phyloP scores from a whole-genome alignment of 1,284 basidiomycete species.

The Coniferiporia sulphurascens region DNA sequence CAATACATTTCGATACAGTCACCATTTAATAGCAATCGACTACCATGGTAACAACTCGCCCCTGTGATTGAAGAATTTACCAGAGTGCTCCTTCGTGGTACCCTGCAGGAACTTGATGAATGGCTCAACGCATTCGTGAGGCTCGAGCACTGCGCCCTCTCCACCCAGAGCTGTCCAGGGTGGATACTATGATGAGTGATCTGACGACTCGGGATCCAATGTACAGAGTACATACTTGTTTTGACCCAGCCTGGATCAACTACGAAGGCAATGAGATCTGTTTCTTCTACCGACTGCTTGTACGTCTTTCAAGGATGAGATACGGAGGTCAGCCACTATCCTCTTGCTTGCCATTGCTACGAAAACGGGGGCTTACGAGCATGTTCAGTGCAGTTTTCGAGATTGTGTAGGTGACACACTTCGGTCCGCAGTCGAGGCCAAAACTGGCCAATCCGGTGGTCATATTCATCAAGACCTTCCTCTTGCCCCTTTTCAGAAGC shows the following conservation, averaged over 20 bases:
- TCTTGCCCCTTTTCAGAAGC: slow-evolving; percentile 28
- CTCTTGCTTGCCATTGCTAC: background rate
- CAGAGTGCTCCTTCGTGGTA: slow-evolving; percentile 15
- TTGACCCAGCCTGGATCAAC: slow-evolving; percentile 25
- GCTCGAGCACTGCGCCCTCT: slow-evolving; percentile 19
- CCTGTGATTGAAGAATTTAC: slow-evolving; percentile 18
- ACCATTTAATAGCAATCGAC: background rate
- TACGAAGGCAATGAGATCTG: slow-evolving; percentile 21
- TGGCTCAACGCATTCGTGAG: slow-evolving; percentile 14
- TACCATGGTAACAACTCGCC: slow-evolving; percentile 17
- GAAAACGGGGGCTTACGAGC: slow-evolving; percentile 19
- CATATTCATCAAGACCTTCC: slow-evolving; percentile 34
- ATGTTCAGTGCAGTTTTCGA: slow-evolving; percentile 25
- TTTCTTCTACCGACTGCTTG: slow-evolving; percentile 22
- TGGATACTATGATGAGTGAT: background rate
- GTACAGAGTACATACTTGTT: slow-evolving; percentile 19
- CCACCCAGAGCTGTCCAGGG: slow-evolving; percentile 18
- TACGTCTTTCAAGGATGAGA: slow-evolving; percentile 19
- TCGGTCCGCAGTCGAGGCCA: slow-evolving; percentile 22
- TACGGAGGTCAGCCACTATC: background rate
- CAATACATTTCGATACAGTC: too few relatives aligned
- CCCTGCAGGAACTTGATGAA: slow-evolving; percentile 12
- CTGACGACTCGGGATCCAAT: background rate
- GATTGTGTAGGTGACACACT: slow-evolving; percentile 21
- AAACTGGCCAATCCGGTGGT: slow-evolving; percentile 31